Evolutionary conservation across 1,139 yeast genomes (phyloP), one percentile per base, ranked within the genome.

Genomic region (Suhomyces kunorum): DNA sequence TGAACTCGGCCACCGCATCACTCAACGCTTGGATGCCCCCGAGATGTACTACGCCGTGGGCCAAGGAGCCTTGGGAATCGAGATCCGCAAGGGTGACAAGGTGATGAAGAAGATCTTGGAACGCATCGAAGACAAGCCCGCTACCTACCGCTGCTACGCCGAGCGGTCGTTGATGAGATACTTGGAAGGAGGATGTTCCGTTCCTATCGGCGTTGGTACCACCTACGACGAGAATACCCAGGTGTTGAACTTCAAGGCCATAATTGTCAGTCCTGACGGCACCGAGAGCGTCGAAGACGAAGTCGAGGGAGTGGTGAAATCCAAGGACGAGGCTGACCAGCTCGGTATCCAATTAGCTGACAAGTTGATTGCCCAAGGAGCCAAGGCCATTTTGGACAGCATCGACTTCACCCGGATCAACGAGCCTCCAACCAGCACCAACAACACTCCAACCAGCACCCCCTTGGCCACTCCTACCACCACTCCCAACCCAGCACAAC

Each of bases 31-130:
- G 47, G 81, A 83, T 47, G 76, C 81, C n/a, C 87, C 88, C 27
- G 88, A 84, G 44, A 87, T 92, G 96, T 87, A 83, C 60, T 87
- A 92, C 59, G 96, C 98, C 0, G 97, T 92, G 29, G 98, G 98
- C 13, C 98, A 92, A 68, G 98, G 98, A 48, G 98, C 98, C 0
- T 68, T 92, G 39, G 98, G 98, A 15, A 71, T 92, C 28, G 98
- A 92, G 64, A 87, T 90, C 50, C 78, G 94, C 54, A 76, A 76
- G 43, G 78, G 75, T 41, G 96, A 94, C 59, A 60, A 64, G 7
- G 64, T 68, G 38, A 76, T 85, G 59, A 69, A 71, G 52, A 64
- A 75, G 39, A 71, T 90, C 23, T 75, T 95, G 49, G 61, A 71
- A 16, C 70, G 76, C 39, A 79, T 92, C 47, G 84, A 83, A 54